phyloP scores from a whole-genome alignment of 2,329 filamentous ascomycete genomes.

The Ophiocordyceps australis region DNA sequence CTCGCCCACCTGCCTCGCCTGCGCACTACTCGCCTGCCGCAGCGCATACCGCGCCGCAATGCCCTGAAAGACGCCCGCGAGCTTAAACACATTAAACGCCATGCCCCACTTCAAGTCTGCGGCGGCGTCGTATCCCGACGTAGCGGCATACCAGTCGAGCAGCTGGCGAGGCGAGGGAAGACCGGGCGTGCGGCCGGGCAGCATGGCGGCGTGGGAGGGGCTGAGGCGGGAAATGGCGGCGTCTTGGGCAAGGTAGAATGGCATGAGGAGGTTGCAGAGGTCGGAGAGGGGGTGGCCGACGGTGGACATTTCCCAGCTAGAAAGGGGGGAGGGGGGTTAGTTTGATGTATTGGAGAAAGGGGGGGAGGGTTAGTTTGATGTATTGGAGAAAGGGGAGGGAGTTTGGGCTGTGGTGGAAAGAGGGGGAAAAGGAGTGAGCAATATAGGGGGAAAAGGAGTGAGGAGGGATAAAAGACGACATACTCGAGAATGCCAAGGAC shows the following conservation, averaged over 20 bases:
- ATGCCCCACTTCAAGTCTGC: slow-evolving; percentile 41
- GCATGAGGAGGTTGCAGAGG: slow-evolving; percentile 53
- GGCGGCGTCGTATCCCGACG: slow-evolving; percentile 53
- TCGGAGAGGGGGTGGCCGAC: slow-evolving; percentile 92
- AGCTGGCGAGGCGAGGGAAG: slow-evolving; percentile 27
- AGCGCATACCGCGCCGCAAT: slow-evolving; percentile 77
- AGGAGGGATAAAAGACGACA: too few relatives aligned
- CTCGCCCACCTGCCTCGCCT: slow-evolving; percentile 54
- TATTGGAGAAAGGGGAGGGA: too few relatives aligned
- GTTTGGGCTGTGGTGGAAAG: too few relatives aligned
- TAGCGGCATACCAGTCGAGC: slow-evolving; percentile 19
- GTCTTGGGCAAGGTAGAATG: slow-evolving; percentile 17
- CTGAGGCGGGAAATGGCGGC: slow-evolving; percentile 8
- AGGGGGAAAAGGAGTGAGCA: too few relatives aligned
- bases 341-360: too few relatives aligned
- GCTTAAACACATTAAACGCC: slow-evolving; percentile 43
- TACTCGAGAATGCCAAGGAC: slow-evolving; percentile 87
- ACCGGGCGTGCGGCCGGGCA: slow-evolving; percentile 44
- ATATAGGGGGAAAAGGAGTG: too few relatives aligned
- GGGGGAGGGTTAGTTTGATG: too few relatives aligned
- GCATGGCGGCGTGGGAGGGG: slow-evolving; percentile 36
- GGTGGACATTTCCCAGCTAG: slow-evolving; percentile 93
- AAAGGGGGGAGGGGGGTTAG: too few relatives aligned
- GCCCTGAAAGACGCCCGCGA: slow-evolving; percentile 56
- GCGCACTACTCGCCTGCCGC: slow-evolving; percentile 75